A percentile compares a stretch with the other conserved stretches of the same genome.
Evolutionary conservation across 139 green algal genomes (phyloP).

Genomic region (Picochlorum sp.): DNA sequence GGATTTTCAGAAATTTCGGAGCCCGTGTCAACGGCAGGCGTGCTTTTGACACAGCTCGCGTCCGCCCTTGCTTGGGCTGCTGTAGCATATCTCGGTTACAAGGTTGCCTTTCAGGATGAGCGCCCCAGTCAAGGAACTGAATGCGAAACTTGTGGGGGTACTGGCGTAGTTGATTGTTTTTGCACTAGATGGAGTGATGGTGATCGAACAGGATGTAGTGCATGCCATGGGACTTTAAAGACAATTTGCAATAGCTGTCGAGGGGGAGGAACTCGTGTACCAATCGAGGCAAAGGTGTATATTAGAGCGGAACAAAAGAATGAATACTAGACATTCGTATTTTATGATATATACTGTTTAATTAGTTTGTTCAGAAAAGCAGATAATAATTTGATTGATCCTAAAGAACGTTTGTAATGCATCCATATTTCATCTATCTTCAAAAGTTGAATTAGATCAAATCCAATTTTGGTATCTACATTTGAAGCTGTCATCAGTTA

Average conservation of each 20-base stretch:
- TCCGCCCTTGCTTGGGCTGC: slow-evolving; percentile 1
- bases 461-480: no score
- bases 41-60: not conserved
- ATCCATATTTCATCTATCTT: no score
- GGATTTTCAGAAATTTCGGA: not conserved
- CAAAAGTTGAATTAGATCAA: no score
- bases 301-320: slow-evolving; percentile 12
- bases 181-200: slow-evolving; percentile 22
- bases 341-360: not conserved
- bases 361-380: not conserved
- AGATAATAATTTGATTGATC: no score
- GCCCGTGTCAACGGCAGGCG: not conserved
- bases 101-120: not conserved
- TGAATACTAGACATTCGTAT: not conserved
- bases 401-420: no score
- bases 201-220: slow-evolving; percentile 7
- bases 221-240: slow-evolving; percentile 5
- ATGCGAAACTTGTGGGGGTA: slow-evolving; percentile 15
- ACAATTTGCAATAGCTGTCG: slow-evolving; percentile 17
- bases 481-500: no score
- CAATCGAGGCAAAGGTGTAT: slow-evolving; percentile 13
- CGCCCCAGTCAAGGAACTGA: not conserved
- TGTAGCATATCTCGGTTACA: not conserved
- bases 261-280: slow-evolving; percentile 18
- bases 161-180: slow-evolving; percentile 14